Conservation (phyloP, 805 yeast species). For the Metschnikowia chrysomelidarum region DNA sequence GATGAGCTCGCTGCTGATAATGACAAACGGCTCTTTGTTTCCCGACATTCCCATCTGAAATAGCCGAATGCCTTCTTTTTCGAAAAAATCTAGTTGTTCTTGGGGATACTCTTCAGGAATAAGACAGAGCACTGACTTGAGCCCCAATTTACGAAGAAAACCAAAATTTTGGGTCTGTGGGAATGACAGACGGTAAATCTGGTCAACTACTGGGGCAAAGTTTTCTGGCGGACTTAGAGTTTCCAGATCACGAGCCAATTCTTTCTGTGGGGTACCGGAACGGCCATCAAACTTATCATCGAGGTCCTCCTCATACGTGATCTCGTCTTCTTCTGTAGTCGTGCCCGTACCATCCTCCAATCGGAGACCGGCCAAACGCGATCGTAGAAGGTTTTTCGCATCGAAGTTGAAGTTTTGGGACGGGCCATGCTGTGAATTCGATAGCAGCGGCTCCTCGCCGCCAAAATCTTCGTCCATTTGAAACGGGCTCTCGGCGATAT, state of each 20-base stretch:
- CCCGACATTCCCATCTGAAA: slow-evolving; percentile 94
- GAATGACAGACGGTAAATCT: slow-evolving; percentile 83
- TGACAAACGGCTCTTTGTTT: slow-evolving; percentile 91
- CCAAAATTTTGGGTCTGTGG: slow-evolving; percentile 82
- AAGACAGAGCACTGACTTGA: slow-evolving; percentile 76
- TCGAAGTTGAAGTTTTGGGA: slow-evolving; percentile 3
- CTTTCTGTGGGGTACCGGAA: slow-evolving; percentile 21
- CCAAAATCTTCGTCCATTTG: slow-evolving; percentile 45
- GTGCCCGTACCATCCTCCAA: slow-evolving; percentile 26
- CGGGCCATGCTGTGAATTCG: slow-evolving; percentile 2
- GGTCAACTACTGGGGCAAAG: slow-evolving; percentile 73
- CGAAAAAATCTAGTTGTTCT: slow-evolving; percentile 65
- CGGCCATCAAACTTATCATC: slow-evolving; percentile 39
- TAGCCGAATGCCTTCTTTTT: slow-evolving; percentile 58
- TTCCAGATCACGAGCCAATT: slow-evolving; percentile 7
- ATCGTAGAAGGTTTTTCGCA: slow-evolving; percentile 27
- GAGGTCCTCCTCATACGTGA: slow-evolving; percentile 37
- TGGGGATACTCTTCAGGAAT: slow-evolving; percentile 91
- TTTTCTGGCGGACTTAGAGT: slow-evolving; percentile 78
- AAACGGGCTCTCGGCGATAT: slow-evolving; percentile 38
- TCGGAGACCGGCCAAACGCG: slow-evolving; percentile 27
- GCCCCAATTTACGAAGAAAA: slow-evolving; percentile 57
- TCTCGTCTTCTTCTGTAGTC: slow-evolving; percentile 29
- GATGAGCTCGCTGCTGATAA: slow-evolving; percentile 61
- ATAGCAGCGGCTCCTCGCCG: too few relatives aligned